A percentile compares a stretch with the other conserved stretches of the same genome.
phyloP scores from a whole-genome alignment of 257 asterid species.

The Rhazya stricta region DNA sequence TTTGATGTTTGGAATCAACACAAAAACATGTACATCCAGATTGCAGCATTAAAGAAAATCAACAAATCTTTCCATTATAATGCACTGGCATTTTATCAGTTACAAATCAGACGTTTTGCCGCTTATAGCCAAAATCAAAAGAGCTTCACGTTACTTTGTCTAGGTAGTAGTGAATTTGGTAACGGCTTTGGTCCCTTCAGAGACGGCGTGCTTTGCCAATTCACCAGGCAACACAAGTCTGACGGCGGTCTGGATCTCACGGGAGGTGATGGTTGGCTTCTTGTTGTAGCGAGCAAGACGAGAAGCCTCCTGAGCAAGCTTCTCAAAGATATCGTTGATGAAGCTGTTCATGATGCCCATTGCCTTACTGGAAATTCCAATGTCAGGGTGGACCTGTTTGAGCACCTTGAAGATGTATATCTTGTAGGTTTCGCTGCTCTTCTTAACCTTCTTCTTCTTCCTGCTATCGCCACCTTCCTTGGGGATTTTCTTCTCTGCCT shows the following conservation, averaged over 20 bases:
- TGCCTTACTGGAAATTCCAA: conserved; percentile 64
- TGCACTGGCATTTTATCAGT: neutral
- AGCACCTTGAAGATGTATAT: conserved; percentile 67
- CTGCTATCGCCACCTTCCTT: conserved; percentile 2
- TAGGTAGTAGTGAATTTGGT: conserved; percentile 62
- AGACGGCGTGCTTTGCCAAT: conserved; percentile 65
- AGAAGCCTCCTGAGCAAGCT: conserved; percentile 41
- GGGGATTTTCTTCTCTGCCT: conserved; percentile 12
- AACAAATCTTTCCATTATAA: neutral
- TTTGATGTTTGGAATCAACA: too few relatives aligned
- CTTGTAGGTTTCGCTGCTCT: conserved; percentile 53
- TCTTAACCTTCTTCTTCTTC: conserved; percentile 46
- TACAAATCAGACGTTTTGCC: neutral
- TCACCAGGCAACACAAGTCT: conserved; percentile 62
- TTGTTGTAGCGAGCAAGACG: conserved; percentile 56
- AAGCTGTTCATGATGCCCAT: conserved; percentile 74
- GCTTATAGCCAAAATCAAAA: neutral
- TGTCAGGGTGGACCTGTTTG: conserved; percentile 65
- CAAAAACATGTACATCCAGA: too few relatives aligned
- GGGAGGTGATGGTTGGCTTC: conserved; percentile 59
- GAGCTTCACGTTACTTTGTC: neutral
- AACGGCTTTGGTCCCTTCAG: conserved; percentile 65
- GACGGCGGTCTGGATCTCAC: conserved; percentile 54
- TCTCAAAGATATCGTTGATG: conserved; percentile 62
- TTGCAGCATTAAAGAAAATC: too few relatives aligned